Base-by-base conservation (phyloP, 257 asterid genomes). In the Nicotiana paniculata region DNA sequence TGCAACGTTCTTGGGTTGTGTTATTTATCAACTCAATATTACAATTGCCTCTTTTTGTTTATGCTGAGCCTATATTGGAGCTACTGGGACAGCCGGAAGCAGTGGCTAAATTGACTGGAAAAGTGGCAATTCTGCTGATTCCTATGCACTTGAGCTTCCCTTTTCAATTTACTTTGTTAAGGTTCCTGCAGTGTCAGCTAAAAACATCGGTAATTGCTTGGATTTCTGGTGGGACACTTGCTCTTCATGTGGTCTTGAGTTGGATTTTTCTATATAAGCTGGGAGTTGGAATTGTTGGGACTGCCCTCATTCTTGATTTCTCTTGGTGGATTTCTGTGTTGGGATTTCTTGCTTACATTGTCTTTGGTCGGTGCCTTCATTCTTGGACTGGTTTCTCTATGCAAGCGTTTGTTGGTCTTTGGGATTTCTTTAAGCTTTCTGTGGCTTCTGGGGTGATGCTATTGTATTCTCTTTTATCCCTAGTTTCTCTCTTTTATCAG, bases 101-200 rank as follows among this genome's bases (percentile, higher is more conserved):
- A 26, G 79, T 87, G 87, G 90, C 91, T 54, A 88, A 88, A 79
- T 81, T 91, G 77, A 87, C 94, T 0, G 91, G 94, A 17, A 83
- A 84, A 86, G 88, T 91, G 81, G 94, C 94, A 8, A 30, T 85
- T 77, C 89, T 90, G 91, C 88, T 91, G 35, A 84, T 91, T 43
- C 95, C 95, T 5, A 90, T 90, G 95, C 95, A 89, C 89, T 85
- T 91, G 83, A 88, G 92, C 84, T 90, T 90, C 54, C 88, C 81
- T 30, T 88, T 91, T 80, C 95, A 89, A 80, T 90, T 90, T 84
- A 86, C 92, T 5, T 72, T 91, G 85, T 88, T 67, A 83, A 89
- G 94, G 82, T 91, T 91, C 89, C 83, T 91, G 90, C 93, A 91
- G 62, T 91, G 94, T 85, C 94, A 91, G 84, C 85, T 86, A 82